Conservation (phyloP, 106 monocot species). For the Dioscorea alata region DNA sequence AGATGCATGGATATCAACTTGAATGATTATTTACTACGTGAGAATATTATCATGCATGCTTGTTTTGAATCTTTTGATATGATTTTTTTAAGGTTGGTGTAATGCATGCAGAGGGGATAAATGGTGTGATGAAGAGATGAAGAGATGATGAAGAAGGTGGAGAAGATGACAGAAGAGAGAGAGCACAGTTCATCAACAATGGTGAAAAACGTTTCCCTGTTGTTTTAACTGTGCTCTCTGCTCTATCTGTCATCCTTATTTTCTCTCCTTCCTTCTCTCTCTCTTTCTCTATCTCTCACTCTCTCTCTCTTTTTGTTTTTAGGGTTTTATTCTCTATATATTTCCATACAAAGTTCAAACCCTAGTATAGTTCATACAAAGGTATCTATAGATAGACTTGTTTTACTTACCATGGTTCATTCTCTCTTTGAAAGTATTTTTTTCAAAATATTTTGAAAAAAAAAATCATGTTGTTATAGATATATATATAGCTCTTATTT, state of each 20-base stretch:
- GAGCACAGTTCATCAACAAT: constrained; percentile 43
- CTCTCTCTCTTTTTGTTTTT: too few relatives aligned
- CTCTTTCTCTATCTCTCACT: too few relatives aligned
- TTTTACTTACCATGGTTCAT: too few relatives aligned
- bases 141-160: neutral
- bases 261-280: too few relatives aligned
- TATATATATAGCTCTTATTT: too few relatives aligned
- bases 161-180: constrained; percentile 60
- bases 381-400: too few relatives aligned
- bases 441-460: too few relatives aligned
- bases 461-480: too few relatives aligned
- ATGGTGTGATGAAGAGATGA: neutral
- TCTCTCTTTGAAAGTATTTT: too few relatives aligned
- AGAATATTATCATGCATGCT: neutral
- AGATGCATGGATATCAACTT: neutral
- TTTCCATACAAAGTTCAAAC: too few relatives aligned
- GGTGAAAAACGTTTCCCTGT: constrained; percentile 23
- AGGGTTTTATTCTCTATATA: too few relatives aligned
- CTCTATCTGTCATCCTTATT: constrained; percentile 43
- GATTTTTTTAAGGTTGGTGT: neutral
- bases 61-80: neutral
- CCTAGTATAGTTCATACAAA: too few relatives aligned
- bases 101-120: neutral
- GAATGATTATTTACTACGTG: neutral
- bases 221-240: constrained; percentile 56